Percentiles rank a stretch among this genome's conserved stretches.
These are phyloP conservation scores for Juglanconis oblonga DNA, from an alignment of 2,329 filamentous ascomycete species.

Conservation along the genomic window DNA sequence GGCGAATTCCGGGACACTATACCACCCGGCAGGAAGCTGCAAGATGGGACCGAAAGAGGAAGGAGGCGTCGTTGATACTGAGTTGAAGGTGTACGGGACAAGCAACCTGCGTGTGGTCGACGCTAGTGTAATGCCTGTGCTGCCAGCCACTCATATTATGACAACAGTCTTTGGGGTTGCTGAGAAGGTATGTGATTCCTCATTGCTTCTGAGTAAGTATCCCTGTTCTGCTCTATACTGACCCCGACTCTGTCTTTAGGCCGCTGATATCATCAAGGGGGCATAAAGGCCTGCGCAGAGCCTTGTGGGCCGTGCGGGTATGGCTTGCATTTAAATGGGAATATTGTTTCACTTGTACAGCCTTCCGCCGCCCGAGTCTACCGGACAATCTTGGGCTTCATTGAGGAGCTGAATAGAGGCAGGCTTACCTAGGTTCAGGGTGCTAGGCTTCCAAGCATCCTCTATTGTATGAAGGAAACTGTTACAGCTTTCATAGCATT, in stretches of 20 bases:
- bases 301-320: not conserved
- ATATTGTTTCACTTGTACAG: too few species aligned
- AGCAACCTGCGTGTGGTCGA: constrained; percentile 42
- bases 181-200: constrained; percentile 23
- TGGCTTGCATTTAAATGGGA: too few species aligned
- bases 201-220: too few species aligned
- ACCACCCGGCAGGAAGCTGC: constrained; percentile 41
- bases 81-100: constrained; percentile 42
- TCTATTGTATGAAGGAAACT: too few species aligned
- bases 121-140: constrained; percentile 41
- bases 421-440: too few species aligned
- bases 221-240: not conserved
- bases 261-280: constrained; percentile 14
- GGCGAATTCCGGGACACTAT: constrained; percentile 25
- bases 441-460: too few species aligned
- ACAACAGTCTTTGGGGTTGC: constrained; percentile 27
- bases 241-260: not conserved
- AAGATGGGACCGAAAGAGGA: constrained; percentile 41
- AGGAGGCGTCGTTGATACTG: constrained; percentile 42
- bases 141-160: constrained; percentile 24
- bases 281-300: not conserved
- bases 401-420: too few species aligned
- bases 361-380: too few species aligned
- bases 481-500: too few species aligned
- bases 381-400: too few species aligned